phyloP scores from a whole-genome alignment of 192 early-diverging fungal species.

The Entrophospora sp. region DNA sequence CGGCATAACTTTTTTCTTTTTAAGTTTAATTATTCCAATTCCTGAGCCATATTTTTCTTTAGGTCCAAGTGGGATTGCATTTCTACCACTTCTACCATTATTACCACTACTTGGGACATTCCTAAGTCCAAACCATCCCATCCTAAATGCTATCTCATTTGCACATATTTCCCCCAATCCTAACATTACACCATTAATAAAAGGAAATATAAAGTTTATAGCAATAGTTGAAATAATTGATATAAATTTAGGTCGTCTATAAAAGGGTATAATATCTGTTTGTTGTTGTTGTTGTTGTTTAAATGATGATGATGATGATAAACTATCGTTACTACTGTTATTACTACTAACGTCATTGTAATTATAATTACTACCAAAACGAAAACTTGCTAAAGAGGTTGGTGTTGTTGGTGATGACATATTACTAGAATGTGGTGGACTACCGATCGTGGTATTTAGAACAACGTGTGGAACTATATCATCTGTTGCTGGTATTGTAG shows the following conservation, averaged over 20 bases:
- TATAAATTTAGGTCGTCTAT: conserved; percentile 18
- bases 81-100: too few relatives aligned
- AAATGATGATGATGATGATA: not conserved
- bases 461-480: not conserved
- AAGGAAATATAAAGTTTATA: conserved; percentile 49
- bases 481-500: not conserved
- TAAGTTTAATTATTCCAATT: not conserved
- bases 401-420: not conserved
- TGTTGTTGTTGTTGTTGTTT: not conserved
- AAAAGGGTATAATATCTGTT: not conserved
- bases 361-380: not conserved
- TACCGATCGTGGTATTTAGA: conserved; percentile 12
- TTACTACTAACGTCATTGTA: not conserved
- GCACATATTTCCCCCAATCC: conserved; percentile 80
- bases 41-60: not conserved
- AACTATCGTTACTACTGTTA: not conserved
- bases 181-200: conserved; percentile 52
- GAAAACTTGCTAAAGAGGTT: too few relatives aligned
- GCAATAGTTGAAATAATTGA: conserved; percentile 34
- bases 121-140: conserved; percentile 49
- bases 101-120: conserved; percentile 5
- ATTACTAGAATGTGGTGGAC: not conserved
- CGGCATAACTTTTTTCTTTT: not conserved
- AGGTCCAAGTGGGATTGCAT: not conserved
- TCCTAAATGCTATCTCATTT: conserved; percentile 64